Conservation (phyloP, 108 stramenopile species). For the Nitzschia putrida region DNA sequence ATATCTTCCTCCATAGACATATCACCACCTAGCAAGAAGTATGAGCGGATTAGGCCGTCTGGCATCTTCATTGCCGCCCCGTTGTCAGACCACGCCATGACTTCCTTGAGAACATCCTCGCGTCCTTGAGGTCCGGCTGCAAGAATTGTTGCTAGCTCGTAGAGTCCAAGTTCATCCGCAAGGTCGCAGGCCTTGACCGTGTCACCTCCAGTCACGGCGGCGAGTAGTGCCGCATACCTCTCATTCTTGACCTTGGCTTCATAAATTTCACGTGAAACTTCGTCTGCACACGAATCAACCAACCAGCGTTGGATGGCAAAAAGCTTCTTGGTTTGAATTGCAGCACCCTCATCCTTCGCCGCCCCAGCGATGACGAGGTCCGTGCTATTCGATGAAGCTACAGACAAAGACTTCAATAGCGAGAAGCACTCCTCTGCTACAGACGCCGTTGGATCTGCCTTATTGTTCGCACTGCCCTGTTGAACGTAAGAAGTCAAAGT, state of each 20-base stretch:
- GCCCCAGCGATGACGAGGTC: constrained; percentile 4
- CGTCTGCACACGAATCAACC: constrained; percentile 24
- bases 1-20: constrained; percentile 55
- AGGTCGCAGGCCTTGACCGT: constrained; percentile 50
- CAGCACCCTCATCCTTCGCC: background rate
- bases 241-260: constrained; percentile 16
- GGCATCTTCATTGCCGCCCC: constrained; percentile 39
- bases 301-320: constrained; percentile 29
- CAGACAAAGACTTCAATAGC: constrained; percentile 19
- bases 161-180: constrained; percentile 51
- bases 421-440: constrained; percentile 27
- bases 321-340: constrained; percentile 1
- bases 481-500: constrained; percentile 19
- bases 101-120: constrained; percentile 34
- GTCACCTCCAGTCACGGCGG: constrained; percentile 72
- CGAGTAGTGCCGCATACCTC: constrained; percentile 58
- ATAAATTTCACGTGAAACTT: constrained; percentile 20
- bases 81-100: constrained; percentile 49
- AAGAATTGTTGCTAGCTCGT: constrained; percentile 61
- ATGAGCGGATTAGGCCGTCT: constrained; percentile 47
- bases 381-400: background rate
- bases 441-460: background rate
- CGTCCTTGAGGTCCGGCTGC: constrained; percentile 40
- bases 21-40: constrained; percentile 54
- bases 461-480: background rate